Conservation (phyloP, 2,329 filamentous ascomycete genomes). For the Cladorrhinum sp. region DNA sequence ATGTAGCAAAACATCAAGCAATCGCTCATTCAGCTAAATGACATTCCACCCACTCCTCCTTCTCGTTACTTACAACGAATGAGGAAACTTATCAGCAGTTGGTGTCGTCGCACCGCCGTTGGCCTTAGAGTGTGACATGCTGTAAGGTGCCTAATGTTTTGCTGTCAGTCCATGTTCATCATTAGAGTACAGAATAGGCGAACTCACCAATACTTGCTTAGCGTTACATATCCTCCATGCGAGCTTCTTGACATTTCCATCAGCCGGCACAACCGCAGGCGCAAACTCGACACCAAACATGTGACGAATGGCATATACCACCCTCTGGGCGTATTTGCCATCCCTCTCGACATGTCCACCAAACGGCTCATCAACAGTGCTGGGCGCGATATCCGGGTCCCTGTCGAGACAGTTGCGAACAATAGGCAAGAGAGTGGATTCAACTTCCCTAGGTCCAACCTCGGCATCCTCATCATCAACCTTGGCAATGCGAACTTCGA, state of each 20-base stretch:
- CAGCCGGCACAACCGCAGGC: conserved; percentile 84
- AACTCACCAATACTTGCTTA: conserved; percentile 84
- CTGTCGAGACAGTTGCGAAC: conserved; percentile 91
- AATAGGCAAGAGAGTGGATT: conserved; percentile 73
- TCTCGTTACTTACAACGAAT: conserved; percentile 25
- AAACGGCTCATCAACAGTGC: conserved; percentile 74
- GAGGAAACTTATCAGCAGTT: conserved; percentile 40
- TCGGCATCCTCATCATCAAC: conserved; percentile 75
- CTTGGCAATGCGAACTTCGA: conserved; percentile 79
- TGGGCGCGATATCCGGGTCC: conserved; percentile 85
- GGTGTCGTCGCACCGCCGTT: conserved; percentile 57
- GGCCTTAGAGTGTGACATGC: conserved; percentile 61
- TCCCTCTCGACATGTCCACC: conserved; percentile 82
- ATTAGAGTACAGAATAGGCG: not conserved
- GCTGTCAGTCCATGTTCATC: not conserved
- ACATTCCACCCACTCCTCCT: not conserved
- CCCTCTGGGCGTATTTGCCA: conserved; percentile 80
- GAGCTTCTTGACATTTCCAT: conserved; percentile 85
- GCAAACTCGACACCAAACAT: conserved; percentile 98
- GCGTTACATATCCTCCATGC: conserved; percentile 95
- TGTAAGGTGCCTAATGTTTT: conserved; percentile 60
- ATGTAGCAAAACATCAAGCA: no score
- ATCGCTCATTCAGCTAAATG: not conserved
- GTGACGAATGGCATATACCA: conserved; percentile 90
- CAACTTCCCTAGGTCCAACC: conserved; percentile 56